Evolutionary conservation across 1,284 basidiomycete genomes (phyloP).

Genomic region (Papiliotrema nemorosa): DNA sequence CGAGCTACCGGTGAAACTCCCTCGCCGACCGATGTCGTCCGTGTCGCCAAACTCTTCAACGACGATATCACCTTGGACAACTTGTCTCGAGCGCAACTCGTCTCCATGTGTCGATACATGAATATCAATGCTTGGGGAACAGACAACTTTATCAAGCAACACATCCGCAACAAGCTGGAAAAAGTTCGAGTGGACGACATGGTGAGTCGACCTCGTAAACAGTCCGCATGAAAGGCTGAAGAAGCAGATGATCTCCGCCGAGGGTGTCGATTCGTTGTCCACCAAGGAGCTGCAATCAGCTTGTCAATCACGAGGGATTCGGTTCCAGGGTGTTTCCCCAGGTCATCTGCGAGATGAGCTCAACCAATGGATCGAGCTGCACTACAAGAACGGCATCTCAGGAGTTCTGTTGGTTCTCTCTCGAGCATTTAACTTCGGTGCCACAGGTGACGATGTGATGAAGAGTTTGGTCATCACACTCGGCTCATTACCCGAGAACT

Average conservation of each 20-base stretch:
- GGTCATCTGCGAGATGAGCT: slow-evolving; percentile 83
- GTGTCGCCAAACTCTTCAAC: slow-evolving; percentile 93
- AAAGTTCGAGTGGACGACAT: slow-evolving; percentile 87
- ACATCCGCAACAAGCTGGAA: slow-evolving; percentile 79
- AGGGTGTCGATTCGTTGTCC: slow-evolving; percentile 88
- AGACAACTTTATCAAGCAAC: slow-evolving; percentile 95
- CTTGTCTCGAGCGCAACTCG: slow-evolving; percentile 91
- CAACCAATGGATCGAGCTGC: slow-evolving; percentile 88
- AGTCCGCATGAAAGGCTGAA: neutral
- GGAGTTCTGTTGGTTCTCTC: slow-evolving; percentile 90
- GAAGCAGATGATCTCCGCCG: slow-evolving; percentile 70
- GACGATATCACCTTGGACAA: slow-evolving; percentile 98
- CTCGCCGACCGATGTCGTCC: slow-evolving; percentile 81
- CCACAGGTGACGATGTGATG: slow-evolving; percentile 75
- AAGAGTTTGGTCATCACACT: slow-evolving; percentile 84
- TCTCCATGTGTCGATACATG: slow-evolving; percentile 97
- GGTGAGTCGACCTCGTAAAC: slow-evolving; percentile 30
- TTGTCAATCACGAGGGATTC: slow-evolving; percentile 90
- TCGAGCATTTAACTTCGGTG: slow-evolving; percentile 91
- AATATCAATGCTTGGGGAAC: slow-evolving; percentile 97
- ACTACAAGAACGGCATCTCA: slow-evolving; percentile 78
- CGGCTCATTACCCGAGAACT: slow-evolving; percentile 87
- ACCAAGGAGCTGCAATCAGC: slow-evolving; percentile 85
- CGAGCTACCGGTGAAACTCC: slow-evolving; percentile 93
- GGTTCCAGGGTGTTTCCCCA: slow-evolving; percentile 78